A percentile compares a stretch with the other conserved stretches of the same genome.
These are phyloP conservation scores for Lactarius sp. DNA, from an alignment of 768 basidiomycete species.

Conservation along the genomic window DNA sequence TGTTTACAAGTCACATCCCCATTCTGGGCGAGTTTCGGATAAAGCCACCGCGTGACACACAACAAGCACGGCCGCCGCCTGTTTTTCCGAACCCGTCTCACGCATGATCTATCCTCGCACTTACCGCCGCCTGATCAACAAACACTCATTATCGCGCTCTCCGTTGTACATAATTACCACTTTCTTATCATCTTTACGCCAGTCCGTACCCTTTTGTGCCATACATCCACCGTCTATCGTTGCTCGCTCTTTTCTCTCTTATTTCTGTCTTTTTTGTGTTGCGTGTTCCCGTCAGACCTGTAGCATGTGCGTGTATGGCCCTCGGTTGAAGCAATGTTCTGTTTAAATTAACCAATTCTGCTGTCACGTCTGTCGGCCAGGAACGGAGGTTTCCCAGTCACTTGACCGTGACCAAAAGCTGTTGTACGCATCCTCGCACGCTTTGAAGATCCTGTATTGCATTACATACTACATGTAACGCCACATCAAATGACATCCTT, in stretches of 20 bases:
- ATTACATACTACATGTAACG: background rate
- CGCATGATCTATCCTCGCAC: conserved; percentile 28
- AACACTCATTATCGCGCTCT: conserved; percentile 14
- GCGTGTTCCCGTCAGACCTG: conserved; percentile 31
- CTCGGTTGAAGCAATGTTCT: conserved; percentile 31
- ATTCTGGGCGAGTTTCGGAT: conserved; percentile 74
- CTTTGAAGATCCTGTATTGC: background rate
- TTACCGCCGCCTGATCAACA: conserved; percentile 12
- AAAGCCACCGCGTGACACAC: conserved; percentile 57
- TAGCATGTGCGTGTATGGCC: conserved; percentile 43
- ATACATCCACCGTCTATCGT: conserved; percentile 23
- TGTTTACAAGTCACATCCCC: conserved; percentile 62
- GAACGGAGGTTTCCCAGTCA: background rate
- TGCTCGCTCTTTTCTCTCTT: conserved; percentile 19
- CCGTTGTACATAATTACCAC: conserved; percentile 22
- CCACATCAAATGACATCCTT: background rate
- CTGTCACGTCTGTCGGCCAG: background rate
- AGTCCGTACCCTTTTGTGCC: conserved; percentile 15
- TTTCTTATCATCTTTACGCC: conserved; percentile 7
- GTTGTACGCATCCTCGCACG: background rate
- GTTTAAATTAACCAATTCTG: conserved; percentile 21
- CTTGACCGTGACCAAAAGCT: background rate
- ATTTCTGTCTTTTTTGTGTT: conserved; percentile 22
- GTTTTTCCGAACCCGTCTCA: conserved; percentile 39
- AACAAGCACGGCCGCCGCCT: conserved; percentile 34